Base-by-base conservation (phyloP, 108 stramenopile genomes). In the Cyclotella distinguenda region DNA sequence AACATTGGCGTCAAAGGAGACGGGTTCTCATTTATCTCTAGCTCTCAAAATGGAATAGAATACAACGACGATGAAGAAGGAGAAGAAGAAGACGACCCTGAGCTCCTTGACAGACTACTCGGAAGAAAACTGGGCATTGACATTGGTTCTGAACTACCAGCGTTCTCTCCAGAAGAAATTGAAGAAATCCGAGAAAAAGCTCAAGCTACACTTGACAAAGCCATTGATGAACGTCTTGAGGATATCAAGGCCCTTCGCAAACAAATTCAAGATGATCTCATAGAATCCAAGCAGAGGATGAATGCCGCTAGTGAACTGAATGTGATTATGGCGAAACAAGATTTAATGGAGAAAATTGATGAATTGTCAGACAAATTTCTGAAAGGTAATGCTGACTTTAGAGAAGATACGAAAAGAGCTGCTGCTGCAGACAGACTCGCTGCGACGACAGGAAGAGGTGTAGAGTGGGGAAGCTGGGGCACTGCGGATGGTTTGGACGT, bases 331-430 rank as follows among this genome's bases (percentile, higher is more conserved):
- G 75, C 81, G 53, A 66, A 68, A 30, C 73, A 82, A 22, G 63
- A 73, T 38, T 56, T 91, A 4, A 67, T 87, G 76, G 60, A 64
- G 45, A 87, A 86, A 50, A 91, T 91, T 66, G 90, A 89, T 66
- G 35, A 64, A 22, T 5, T 91, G 45, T 79, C 74, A 9, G 34
- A 52, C 9, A 64, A 77, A n/a, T 89, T 91, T 66, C 57, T 91
- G 45, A 35, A 28, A 21, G 0, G 23, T 5, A 78, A 66, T 54
- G 50, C 44, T 11, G 66, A 52, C 15, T 53, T 54, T 51, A 39
- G 71, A 48, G 68, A 70, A 27, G 25, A 38, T 15, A 66, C 66
- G 8, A 52, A 73, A 31, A 15, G 70, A 44, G 85, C 81, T 18
- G 81, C 84, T 3, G 75, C 69, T 45, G 90, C 87, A 0, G 84